Base-by-base conservation (phyloP, 2,329 filamentous ascomycete genomes). In the Lachnellula cervina region DNA sequence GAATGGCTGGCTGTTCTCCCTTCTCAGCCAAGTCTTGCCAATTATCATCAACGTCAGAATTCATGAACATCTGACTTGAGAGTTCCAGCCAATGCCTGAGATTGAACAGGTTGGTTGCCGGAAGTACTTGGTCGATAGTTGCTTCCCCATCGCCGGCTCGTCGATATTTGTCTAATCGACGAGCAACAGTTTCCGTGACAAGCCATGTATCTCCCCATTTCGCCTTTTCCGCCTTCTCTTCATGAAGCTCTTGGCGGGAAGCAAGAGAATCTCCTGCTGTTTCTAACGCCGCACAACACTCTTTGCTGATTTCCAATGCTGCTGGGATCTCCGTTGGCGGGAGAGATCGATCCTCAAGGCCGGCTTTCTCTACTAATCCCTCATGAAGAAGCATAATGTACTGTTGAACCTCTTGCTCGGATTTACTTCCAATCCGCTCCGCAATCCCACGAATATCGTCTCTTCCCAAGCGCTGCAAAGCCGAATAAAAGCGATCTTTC, bases 31-130 rank as follows among this genome's bases (percentile, higher is more conserved):
- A 64, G 40, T 75, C 76, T 35, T 74, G 75, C 89, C 89, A 95
- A 67, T 89, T 91, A 54, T 82, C 78, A 52, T 83, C 81, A 13
- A 79, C 78, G 58, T 74, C 75, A 21, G 73, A 64, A 57, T 92
- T 93, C 89, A 95, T 93, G 68, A 93, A 94, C 1, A 92, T 64
- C 1, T 76, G 75, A 46, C 80, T 76, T 0, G 88, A 86, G 4
- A 94, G 74, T 5, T 72, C 70, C 4, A 92, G 71, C 82, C 87
- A 90, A 9, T 72, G 76, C 2, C 73, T 70, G 2, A 85, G 66
- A 45, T 80, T 73, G 46, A 94, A 82, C 0, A 93, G 67, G 17
- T 75, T 70, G 2, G 80, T 73, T 49, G 82, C 80, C 1, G 77
- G 75, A 16, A 80, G 68, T 2, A 74, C 65, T 46, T 68, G 61